These are phyloP conservation scores for Xenoacremonium recifei DNA, from an alignment of 2,329 filamentous ascomycete genomes.

Conservation along the genomic window DNA sequence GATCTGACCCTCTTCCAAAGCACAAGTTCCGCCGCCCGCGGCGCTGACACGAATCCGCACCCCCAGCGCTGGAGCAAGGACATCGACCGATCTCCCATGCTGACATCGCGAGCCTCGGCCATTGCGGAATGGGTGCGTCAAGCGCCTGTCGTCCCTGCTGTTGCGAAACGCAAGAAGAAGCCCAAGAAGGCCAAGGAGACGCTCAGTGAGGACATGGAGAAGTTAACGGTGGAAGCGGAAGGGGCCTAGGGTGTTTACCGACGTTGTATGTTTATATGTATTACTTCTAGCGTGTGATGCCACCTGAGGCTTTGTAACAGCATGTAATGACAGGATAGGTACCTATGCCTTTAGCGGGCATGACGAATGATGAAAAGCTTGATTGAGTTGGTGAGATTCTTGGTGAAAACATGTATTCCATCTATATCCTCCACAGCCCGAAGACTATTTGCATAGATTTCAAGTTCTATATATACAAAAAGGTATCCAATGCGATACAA, in stretches of 20 bases:
- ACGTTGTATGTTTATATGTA: no score
- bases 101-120: slow-evolving; percentile 66
- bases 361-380: background rate
- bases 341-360: no score
- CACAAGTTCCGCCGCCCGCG: no score
- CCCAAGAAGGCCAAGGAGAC: slow-evolving; percentile 22
- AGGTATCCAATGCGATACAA: no score
- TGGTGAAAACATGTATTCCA: slow-evolving; percentile 5
- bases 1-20: no score
- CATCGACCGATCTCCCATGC: slow-evolving; percentile 68
- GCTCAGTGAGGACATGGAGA: slow-evolving; percentile 10
- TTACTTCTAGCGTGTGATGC: no score
- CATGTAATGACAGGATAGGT: no score
- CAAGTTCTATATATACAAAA: no score
- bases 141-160: slow-evolving; percentile 44
- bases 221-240: no score
- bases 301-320: no score
- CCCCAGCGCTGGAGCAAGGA: slow-evolving; percentile 54
- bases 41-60: no score
- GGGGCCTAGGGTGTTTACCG: no score
- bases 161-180: slow-evolving; percentile 39
- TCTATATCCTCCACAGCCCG: background rate
- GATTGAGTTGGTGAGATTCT: slow-evolving; percentile 1
- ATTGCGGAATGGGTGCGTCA: slow-evolving; percentile 69
- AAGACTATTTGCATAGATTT: background rate